Evolutionary conservation across 2,329 filamentous ascomycete species (phyloP), one percentile per base, ranked within the genome.

Genomic region (Dendryphion nanum): DNA sequence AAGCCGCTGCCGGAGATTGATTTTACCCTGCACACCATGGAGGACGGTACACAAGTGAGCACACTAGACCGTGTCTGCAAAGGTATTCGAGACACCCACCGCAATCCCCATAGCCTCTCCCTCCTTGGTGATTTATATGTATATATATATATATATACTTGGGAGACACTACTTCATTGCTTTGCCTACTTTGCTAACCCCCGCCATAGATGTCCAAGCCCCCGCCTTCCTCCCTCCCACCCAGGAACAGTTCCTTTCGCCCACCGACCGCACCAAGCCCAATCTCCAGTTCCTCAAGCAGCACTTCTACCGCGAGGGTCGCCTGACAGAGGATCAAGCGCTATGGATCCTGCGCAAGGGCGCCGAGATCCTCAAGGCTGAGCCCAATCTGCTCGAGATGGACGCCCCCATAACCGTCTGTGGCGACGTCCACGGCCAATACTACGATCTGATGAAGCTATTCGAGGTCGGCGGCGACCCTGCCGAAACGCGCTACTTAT

Each of bases 401-500:
- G 93, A 98, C 68, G 93, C 93, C 28, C 93, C 93, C 45, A 98
- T 98, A 63, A 98, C 93, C 7, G 93, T 98, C 35, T 98, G 93
- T 61, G 93, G 93, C 64, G 93, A 98, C 62, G 90, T 98, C 38
- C 93, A 98, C 69, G 93, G 93, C 53, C 93, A 98, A 72, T 98
- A 97, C 74, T 98, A 95, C 68, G 93, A 98, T 68, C 72, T 98
- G 63, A 98, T 98, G 93, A 98, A 98, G 76, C 78, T 98, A 21
- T 98, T 98, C 61, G 93, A 98, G 70, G 93, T 98, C 35, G 93
- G 93, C 51, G 93, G 93, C 49, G 93, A 98, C 67, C 93, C 93
- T 28, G 82, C 91, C 37, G 93, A 98, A 72, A 98, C 93, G 19
- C 77, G 93, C 61, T 98, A 98, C 70, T 81, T 98, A 43, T 98